Evolutionary conservation across 306 rosid species (phyloP), one percentile per base, ranked within the genome.

Genomic region (Casuarina glauca): DNA sequence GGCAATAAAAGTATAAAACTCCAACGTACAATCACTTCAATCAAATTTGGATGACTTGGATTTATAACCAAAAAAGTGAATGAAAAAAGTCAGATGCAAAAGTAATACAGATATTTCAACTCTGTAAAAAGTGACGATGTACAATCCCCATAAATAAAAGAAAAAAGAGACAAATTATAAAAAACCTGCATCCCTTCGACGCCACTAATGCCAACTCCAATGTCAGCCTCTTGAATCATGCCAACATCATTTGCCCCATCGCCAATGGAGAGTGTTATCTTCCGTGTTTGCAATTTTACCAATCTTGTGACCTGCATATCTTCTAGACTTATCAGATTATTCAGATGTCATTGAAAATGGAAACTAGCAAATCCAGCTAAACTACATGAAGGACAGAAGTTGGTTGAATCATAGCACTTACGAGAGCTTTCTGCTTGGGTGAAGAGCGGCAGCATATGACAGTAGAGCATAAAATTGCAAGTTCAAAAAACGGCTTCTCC

Each of bases 211-310:
- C 98, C 98, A 79, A 93, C 95, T 73, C 98, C 98, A 84, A 93
- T 91, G 87, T 93, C 93, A 57, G 97, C 97, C 76, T 93, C 96
- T 70, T 91, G 98, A 87, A 93, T 93, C 98, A 93, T 93, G 77
- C 98, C 93, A 66, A 93, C 98, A 52, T 93, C 98, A 67, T 93
- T 91, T n/a, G 96, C 98, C 45, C 98, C 98, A 55, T 93, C 98
- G 53, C 98, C 98, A n/a, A 93, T 73, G 36, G 98, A 76, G 16
- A 93, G 82, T n/a, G 72, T 87, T 79, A 89, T 88, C 82, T 88
- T 88, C 54, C 97, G 91, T 3, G 97, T 90, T 85, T 82, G 85
- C 69, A 70, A 50, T 82, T 93, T 93, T 48, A 93, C 95, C 91
- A 93, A 77, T 77, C 80, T 88, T 3, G 98, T 88, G 68, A 93